Evolutionary conservation across 2,329 filamentous ascomycete genomes (phyloP).

Genomic region (Aspergillus niger): DNA sequence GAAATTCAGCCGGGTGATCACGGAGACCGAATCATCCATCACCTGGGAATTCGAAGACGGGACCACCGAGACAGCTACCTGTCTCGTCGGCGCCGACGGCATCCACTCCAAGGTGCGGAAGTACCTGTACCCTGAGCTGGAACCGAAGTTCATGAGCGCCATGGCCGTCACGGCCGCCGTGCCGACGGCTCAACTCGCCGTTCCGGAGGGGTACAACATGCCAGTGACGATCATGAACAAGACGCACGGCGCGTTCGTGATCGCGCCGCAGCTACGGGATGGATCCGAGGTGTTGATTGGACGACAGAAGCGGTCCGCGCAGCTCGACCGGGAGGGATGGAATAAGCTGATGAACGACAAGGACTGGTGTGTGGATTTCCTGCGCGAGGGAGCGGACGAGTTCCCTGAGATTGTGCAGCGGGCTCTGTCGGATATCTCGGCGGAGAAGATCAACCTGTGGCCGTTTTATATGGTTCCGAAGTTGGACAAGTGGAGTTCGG

Average conservation of each 20-base stretch:
- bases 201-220: conserved; percentile 40
- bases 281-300: conserved; percentile 55
- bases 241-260: conserved; percentile 51
- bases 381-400: conserved; percentile 36
- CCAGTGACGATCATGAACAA: conserved; percentile 49
- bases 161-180: conserved; percentile 43
- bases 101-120: conserved; percentile 60
- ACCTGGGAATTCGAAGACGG: conserved; percentile 54
- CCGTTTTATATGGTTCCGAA: conserved; percentile 54
- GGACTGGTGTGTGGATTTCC: conserved; percentile 39
- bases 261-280: conserved; percentile 52
- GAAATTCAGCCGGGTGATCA: conserved; percentile 50
- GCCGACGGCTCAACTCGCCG: conserved; percentile 41
- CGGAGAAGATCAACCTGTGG: conserved; percentile 50
- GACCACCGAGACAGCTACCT: conserved; percentile 37
- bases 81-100: conserved; percentile 61
- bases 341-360: conserved; percentile 45
- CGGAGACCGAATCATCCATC: conserved; percentile 45
- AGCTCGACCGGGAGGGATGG: conserved; percentile 48
- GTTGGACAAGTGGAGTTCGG: conserved; percentile 49
- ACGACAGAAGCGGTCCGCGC: conserved; percentile 44
- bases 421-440: conserved; percentile 40
- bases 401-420: conserved; percentile 42
- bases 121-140: conserved; percentile 53
- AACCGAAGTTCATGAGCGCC: conserved; percentile 56